phyloP scores from a whole-genome alignment of 305 asterid genomes.

The Caryopteris hybrid region DNA sequence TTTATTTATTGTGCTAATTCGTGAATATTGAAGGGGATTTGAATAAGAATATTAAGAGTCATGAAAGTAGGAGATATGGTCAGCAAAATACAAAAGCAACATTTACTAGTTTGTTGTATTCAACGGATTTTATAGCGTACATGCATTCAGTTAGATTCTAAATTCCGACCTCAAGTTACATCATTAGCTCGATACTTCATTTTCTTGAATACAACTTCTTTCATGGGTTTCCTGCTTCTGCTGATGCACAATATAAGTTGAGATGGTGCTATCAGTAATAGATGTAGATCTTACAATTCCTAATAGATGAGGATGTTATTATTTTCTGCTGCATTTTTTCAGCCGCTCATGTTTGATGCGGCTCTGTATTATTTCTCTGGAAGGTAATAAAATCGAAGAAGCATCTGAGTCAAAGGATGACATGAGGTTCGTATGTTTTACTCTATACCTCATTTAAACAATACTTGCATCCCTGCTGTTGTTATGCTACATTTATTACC shows the following conservation, averaged over 20 bases:
- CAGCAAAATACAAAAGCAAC: background rate
- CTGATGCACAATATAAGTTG: background rate
- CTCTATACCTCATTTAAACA: background rate
- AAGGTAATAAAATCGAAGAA: constrained; percentile 42
- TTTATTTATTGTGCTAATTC: background rate
- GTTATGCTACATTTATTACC: background rate
- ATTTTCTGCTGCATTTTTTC: constrained; percentile 4
- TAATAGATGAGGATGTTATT: background rate
- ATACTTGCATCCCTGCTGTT: too few relatives aligned
- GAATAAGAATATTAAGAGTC: background rate
- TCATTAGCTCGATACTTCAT: background rate
- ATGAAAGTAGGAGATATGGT: background rate
- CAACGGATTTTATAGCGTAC: background rate
- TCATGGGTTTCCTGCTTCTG: background rate
- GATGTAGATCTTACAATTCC: background rate
- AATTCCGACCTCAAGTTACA: background rate
- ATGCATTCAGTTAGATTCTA: background rate
- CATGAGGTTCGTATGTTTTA: constrained; percentile 30
- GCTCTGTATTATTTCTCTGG: constrained; percentile 13
- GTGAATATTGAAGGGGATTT: background rate
- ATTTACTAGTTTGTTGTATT: background rate
- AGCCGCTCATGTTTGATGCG: background rate
- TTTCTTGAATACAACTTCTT: background rate
- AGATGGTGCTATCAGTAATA: background rate
- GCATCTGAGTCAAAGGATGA: constrained; percentile 31